Evolutionary conservation across 78 protist species (phyloP).

Genomic region (Dictyostelium intermedium): DNA sequence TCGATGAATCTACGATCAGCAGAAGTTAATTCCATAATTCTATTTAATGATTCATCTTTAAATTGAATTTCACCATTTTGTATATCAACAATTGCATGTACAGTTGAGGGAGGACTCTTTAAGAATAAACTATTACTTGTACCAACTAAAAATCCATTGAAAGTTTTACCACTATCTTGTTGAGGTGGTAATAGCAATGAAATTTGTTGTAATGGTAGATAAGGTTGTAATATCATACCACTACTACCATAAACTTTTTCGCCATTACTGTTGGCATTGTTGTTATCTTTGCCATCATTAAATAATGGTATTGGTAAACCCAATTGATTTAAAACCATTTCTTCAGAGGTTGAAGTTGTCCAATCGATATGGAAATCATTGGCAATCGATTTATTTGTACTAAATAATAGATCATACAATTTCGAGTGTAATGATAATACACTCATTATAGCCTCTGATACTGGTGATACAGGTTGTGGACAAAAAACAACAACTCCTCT

Average conservation of each 20-base stretch:
- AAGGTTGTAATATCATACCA: constrained; percentile 28
- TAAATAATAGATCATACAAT: not conserved
- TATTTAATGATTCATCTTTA: constrained; percentile 55
- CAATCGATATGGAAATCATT: not conserved
- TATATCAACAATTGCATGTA: constrained; percentile 57
- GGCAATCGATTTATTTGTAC: not conserved
- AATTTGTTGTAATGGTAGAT: constrained; percentile 49
- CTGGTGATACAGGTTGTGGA: constrained; percentile 61
- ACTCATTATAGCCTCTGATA: constrained; percentile 23
- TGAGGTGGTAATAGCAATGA: not conserved
- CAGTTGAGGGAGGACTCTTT: constrained; percentile 41
- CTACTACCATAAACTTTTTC: not conserved
- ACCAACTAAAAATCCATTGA: constrained; percentile 33
- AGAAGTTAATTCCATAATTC: constrained; percentile 33
- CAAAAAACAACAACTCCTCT: constrained; percentile 34
- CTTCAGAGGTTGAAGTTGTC: not conserved
- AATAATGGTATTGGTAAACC: not conserved
- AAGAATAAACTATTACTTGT: constrained; percentile 45
- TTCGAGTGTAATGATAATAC: constrained; percentile 34
- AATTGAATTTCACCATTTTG: constrained; percentile 47
- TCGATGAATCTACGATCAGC: constrained; percentile 55
- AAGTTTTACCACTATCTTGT: not conserved
- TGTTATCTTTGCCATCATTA: not conserved
- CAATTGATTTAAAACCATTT: not conserved
- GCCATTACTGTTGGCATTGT: not conserved